A percentile compares a stretch with the other conserved stretches of the same genome.
Evolutionary conservation across 164 flowering plant species (phyloP).

Genomic region (Annona cherimola): DNA sequence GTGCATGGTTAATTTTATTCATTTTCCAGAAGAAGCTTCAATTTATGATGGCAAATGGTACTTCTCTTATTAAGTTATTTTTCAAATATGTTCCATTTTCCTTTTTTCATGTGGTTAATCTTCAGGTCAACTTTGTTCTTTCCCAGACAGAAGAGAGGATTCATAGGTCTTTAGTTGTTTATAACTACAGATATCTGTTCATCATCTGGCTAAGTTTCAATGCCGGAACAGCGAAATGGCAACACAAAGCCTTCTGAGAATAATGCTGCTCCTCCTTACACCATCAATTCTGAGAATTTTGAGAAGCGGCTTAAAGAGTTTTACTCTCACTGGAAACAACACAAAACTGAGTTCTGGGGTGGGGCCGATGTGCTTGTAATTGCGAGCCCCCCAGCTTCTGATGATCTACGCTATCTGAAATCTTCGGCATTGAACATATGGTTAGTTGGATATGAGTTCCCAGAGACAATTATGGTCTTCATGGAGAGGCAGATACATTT

Average conservation of each 20-base stretch:
- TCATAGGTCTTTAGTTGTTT: too few relatives aligned
- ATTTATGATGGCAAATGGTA: too few relatives aligned
- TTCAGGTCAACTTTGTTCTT: too few relatives aligned
- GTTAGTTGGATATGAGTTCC: conserved; percentile 81
- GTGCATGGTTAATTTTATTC: too few relatives aligned
- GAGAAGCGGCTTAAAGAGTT: conserved; percentile 39
- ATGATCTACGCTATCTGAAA: conserved; percentile 68
- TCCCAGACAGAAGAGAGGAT: too few relatives aligned
- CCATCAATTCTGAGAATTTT: conserved; percentile 42
- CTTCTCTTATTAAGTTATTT: too few relatives aligned
- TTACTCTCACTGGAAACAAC: conserved; percentile 56
- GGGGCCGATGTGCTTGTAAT: conserved; percentile 42
- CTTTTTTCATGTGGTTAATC: too few relatives aligned
- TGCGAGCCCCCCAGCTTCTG: conserved; percentile 73
- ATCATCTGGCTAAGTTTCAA: conserved; percentile 3
- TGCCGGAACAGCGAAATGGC: conserved; percentile 36
- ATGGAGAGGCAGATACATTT: conserved; percentile 57
- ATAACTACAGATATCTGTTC: too few relatives aligned
- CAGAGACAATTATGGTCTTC: conserved; percentile 81
- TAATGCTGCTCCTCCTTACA: conserved; percentile 29
- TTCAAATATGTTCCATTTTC: too few relatives aligned
- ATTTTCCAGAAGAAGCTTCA: too few relatives aligned
- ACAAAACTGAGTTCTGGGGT: conserved; percentile 52
- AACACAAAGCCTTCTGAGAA: conserved; percentile 17
- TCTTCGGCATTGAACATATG: conserved; percentile 73